Base-by-base conservation (phyloP, 2,329 filamentous ascomycete species). In the Monilinia aucupariae region DNA sequence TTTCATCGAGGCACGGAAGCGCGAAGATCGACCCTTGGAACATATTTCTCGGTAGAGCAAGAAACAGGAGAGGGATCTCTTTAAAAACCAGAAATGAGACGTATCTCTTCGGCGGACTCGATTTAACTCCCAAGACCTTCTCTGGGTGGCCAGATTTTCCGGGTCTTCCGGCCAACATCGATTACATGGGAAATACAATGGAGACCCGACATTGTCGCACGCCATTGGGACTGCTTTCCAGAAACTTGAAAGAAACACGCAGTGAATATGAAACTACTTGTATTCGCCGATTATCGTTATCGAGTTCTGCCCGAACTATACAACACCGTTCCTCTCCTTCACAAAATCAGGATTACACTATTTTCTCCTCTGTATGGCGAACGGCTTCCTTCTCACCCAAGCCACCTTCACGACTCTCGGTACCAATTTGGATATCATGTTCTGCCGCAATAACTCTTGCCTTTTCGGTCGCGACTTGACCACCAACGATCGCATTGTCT, bases 401-500 rank as follows among this genome's bases (percentile, higher is more conserved):
- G 15, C 9, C 58, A n/a, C 20, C 58, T 15, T 61, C 25, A 54
- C 47, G 50, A 49, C 17, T 50, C 12, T 58, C 60, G 27, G 25
- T 32, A n/a, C 51, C 55, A 43, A 58, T 22, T 13, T 32, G 32
- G 15, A 64, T 54, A 62, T 64, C 63, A 12, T 43, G 52, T 20
- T 58, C 20, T 20, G 58, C 62, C 5, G 53, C 64, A 53, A 65
- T 43, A 8, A 60, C 34, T 32, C 43, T 60, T 30, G 61, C 54
- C 15, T 65, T 65, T 27, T 61, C 64, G 25, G 64, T 65, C 12
- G 64, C 64, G 30, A 22, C 64, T 37, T 54, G 59, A n/a, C 64
- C 64, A 30, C 64, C 64, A 22, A 65, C 54, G 20, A 63, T 51
- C n/a, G 77, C 78, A 54, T 72, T 71, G 8, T 79, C 76, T 25